phyloP scores from a whole-genome alignment of 257 asterid species.

The Gentiana straminea region DNA sequence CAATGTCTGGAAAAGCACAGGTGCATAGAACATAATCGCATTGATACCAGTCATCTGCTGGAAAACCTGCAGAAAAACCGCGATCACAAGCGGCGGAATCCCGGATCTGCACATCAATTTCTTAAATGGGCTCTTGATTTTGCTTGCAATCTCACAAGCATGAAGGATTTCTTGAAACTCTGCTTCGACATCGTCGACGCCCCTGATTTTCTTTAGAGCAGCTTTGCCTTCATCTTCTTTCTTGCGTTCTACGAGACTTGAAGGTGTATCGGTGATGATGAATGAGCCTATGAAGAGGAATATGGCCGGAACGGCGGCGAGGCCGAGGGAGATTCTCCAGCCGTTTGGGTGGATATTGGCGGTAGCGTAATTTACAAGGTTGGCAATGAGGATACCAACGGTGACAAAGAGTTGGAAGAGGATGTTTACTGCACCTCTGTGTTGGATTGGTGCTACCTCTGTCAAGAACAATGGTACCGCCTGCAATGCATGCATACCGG shows the following conservation, averaged over 20 bases:
- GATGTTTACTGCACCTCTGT: constrained; percentile 73
- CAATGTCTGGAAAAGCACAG: constrained; percentile 29
- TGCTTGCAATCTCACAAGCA: constrained; percentile 36
- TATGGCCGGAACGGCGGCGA: constrained; percentile 42
- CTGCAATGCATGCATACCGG: constrained; percentile 18
- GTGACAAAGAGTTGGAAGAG: constrained; percentile 19
- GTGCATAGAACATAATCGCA: constrained; percentile 38
- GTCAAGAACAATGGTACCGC: constrained; percentile 77
- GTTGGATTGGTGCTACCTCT: constrained; percentile 66
- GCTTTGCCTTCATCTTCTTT: constrained; percentile 22
- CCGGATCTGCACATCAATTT: constrained; percentile 27
- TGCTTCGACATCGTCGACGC: constrained; percentile 38
- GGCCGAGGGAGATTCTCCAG: constrained; percentile 58
- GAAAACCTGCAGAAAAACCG: constrained; percentile 16
- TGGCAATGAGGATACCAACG: constrained; percentile 5
- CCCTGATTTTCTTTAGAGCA: constrained; percentile 44
- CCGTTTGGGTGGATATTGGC: constrained; percentile 42
- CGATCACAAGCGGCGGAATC: constrained; percentile 35
- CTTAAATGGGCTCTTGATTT: constrained; percentile 4
- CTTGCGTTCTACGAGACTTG: constrained; percentile 51
- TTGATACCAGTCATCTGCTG: constrained; percentile 38
- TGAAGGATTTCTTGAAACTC: constrained; percentile 38
- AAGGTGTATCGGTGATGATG: constrained; percentile 62
- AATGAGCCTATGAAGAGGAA: constrained; percentile 39
- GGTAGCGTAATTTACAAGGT: constrained; percentile 44